Percentiles rank a stretch among this genome's conserved stretches.
Conservation (phyloP, 306 rosid genomes). For the Lotus japonicus region DNA sequence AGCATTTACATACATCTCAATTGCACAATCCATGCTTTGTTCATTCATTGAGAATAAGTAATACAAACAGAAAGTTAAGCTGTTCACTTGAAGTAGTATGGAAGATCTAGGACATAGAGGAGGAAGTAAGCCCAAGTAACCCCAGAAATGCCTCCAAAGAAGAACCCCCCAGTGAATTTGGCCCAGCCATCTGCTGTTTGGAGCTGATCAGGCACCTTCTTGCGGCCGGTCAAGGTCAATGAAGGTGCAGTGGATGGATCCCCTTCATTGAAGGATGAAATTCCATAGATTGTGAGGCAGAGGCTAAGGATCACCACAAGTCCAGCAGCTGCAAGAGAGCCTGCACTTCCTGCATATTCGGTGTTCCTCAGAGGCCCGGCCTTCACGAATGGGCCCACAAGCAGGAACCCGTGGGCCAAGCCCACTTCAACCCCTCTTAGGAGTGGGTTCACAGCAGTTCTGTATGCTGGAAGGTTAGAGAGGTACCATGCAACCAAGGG, state of each 20-base stretch:
- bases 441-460: slow-evolving; percentile 91
- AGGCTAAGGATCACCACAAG: slow-evolving; percentile 80
- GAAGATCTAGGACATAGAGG: slow-evolving; percentile 73
- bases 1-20: slow-evolving; percentile 28
- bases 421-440: slow-evolving; percentile 89
- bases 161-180: slow-evolving; percentile 92
- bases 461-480: slow-evolving; percentile 89
- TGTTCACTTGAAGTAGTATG: slow-evolving; percentile 70
- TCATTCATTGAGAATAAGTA: not conserved
- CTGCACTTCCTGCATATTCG: slow-evolving; percentile 54
- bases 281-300: slow-evolving; percentile 68
- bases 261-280: slow-evolving; percentile 84
- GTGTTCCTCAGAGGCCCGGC: slow-evolving; percentile 90
- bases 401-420: slow-evolving; percentile 75
- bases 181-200: slow-evolving; percentile 97
- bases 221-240: slow-evolving; percentile 74
- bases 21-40: not conserved
- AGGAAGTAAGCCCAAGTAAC: slow-evolving; percentile 85
- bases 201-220: slow-evolving; percentile 85
- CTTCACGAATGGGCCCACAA: slow-evolving; percentile 92
- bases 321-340: slow-evolving; percentile 84
- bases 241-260: slow-evolving; percentile 83
- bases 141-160: slow-evolving; percentile 94
- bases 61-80: not conserved
- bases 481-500: slow-evolving; percentile 92